A percentile compares a stretch with the other conserved stretches of the same genome.
phyloP scores from a whole-genome alignment of 768 basidiomycete species.

The Favolaschia claudopus region DNA sequence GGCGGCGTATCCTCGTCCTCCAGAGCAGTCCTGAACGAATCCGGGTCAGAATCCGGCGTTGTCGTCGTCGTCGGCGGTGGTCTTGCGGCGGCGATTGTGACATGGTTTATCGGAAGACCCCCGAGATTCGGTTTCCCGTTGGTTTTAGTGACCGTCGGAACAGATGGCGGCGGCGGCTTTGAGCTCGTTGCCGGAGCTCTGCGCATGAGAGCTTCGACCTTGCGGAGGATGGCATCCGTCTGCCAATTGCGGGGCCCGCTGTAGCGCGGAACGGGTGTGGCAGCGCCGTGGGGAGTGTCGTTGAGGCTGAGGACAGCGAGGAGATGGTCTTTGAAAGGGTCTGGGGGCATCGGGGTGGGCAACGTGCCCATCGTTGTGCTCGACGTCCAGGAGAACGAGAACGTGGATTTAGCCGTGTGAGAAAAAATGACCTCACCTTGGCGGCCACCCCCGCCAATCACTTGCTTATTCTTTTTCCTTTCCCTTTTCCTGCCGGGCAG shows the following conservation, averaged over 20 bases:
- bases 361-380: too few relatives aligned
- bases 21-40: too few relatives aligned
- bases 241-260: slow-evolving; percentile 58
- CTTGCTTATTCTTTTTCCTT: too few relatives aligned
- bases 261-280: slow-evolving; percentile 56
- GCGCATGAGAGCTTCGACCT: slow-evolving; percentile 18
- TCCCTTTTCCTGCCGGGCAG: too few relatives aligned
- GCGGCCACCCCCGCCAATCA: too few relatives aligned
- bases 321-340: slow-evolving; percentile 60
- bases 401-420: too few relatives aligned
- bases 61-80: slow-evolving; percentile 9
- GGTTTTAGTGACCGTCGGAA: not conserved
- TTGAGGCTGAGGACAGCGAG: slow-evolving; percentile 60
- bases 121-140: slow-evolving; percentile 3
- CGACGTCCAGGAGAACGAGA: too few relatives aligned
- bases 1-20: too few relatives aligned
- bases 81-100: slow-evolving; percentile 2
- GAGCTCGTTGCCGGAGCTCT: not conserved
- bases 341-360: slow-evolving; percentile 31
- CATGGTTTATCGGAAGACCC: not conserved
- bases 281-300: slow-evolving; percentile 52
- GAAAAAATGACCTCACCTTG: too few relatives aligned
- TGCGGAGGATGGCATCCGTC: slow-evolving; percentile 59
- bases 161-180: slow-evolving; percentile 5
- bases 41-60: slow-evolving; percentile 8